Conservation (phyloP, 352 stramenopile species). For the Pythium oligandrum region DNA sequence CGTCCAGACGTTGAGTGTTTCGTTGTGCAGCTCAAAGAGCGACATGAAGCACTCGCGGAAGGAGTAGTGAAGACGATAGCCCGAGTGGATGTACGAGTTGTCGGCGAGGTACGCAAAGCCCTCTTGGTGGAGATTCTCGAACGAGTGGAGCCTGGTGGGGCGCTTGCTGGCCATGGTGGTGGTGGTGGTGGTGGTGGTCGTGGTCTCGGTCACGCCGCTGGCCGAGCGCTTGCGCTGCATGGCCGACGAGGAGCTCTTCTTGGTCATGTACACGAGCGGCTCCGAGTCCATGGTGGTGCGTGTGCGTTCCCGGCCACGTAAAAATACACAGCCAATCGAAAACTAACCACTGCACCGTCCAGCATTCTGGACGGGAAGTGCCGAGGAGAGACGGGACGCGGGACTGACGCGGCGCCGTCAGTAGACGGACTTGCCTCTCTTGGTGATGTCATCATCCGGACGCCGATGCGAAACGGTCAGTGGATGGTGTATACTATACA, state of each 20-base stretch:
- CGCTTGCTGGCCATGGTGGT: slow-evolving; percentile 5
- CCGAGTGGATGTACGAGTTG: slow-evolving; percentile 85
- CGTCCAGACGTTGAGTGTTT: slow-evolving; percentile 88
- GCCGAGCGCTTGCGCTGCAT: not conserved
- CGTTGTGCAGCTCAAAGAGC: slow-evolving; percentile 86
- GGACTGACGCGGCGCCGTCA: slow-evolving; percentile 13
- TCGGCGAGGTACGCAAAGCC: slow-evolving; percentile 79
- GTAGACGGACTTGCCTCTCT: not conserved
- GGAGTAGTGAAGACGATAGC: slow-evolving; percentile 84
- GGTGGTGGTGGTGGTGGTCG: slow-evolving; percentile 10
- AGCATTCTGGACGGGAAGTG: not conserved
- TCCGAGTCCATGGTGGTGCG: slow-evolving; percentile 13
- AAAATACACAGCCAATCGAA: too few relatives aligned
- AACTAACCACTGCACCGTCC: not conserved
- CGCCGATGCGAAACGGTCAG: not conserved
- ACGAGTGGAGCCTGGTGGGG: slow-evolving; percentile 48
- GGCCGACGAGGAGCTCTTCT: slow-evolving; percentile 1
- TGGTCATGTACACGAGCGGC: slow-evolving; percentile 25
- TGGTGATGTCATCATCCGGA: slow-evolving; percentile 8
- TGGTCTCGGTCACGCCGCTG: not conserved
- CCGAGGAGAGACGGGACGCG: slow-evolving; percentile 11
- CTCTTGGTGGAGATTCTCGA: slow-evolving; percentile 72
- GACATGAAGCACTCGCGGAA: slow-evolving; percentile 68
- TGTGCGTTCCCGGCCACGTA: too few relatives aligned
- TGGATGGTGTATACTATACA: slow-evolving; percentile 10